Percentiles rank a stretch among this genome's conserved stretches.
These are phyloP conservation scores for Nakaseomyces kungkrabaensis DNA, from an alignment of 1,139 yeast genomes.

Conservation along the genomic window DNA sequence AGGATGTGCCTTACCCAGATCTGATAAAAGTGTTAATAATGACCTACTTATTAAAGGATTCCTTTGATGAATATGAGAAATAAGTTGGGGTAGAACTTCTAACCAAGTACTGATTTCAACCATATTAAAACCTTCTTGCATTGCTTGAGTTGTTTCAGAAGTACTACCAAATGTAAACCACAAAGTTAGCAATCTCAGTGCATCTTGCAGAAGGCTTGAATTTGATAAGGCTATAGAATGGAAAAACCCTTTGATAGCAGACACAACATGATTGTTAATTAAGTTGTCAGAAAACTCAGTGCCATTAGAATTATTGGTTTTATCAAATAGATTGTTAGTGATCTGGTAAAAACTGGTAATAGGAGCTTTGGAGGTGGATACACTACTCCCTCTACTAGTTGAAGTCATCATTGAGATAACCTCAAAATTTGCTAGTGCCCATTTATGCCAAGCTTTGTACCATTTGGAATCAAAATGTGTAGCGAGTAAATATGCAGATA, in stretches of 20 bases:
- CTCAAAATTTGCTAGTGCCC: constrained; percentile 97
- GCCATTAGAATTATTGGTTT: constrained; percentile 16
- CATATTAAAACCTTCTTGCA: constrained; percentile 84
- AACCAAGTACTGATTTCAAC: constrained; percentile 90
- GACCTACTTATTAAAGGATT: constrained; percentile 76
- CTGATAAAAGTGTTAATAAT: constrained; percentile 69
- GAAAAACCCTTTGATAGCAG: constrained; percentile 92
- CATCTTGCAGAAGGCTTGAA: constrained; percentile 85
- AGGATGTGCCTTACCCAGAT: constrained; percentile 90
- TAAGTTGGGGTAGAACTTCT: constrained; percentile 89
- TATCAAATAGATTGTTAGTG: constrained; percentile 11
- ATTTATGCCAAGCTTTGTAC: constrained; percentile 99
- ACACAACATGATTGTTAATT: constrained; percentile 80
- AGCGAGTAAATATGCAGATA: constrained; percentile 86
- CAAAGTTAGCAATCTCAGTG: constrained; percentile 74
- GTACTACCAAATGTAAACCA: constrained; percentile 97
- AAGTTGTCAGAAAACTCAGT: constrained; percentile 42
- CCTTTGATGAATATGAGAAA: constrained; percentile 94
- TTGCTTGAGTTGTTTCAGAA: constrained; percentile 82
- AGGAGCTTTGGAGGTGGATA: constrained; percentile 19
- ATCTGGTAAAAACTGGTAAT: constrained; percentile 13
- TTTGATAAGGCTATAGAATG: constrained; percentile 84
- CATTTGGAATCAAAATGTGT: constrained; percentile 88
- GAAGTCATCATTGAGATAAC: constrained; percentile 64
- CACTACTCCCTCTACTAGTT: constrained; percentile 26